A percentile compares a stretch with the other conserved stretches of the same genome.
Conservation (phyloP, 306 rosid genomes). For the Acmispon strigosus region DNA sequence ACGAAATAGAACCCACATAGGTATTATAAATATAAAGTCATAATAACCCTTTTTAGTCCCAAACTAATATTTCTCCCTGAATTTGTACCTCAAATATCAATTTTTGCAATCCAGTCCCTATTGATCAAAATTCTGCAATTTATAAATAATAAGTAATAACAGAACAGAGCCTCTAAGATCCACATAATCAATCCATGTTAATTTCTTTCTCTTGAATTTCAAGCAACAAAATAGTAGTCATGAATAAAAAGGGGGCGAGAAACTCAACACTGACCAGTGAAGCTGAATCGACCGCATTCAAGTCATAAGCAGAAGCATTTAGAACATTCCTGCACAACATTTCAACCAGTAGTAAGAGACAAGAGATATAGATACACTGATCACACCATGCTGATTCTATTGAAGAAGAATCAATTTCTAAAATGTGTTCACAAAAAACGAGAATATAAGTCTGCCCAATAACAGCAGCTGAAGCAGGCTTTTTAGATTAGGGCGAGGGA, state of each 20-base stretch:
- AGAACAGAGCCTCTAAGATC: too few relatives aligned
- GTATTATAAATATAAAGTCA: too few relatives aligned
- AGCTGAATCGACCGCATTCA: slow-evolving; percentile 63
- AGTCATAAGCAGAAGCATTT: slow-evolving; percentile 49
- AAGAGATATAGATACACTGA: neutral
- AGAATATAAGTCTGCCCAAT: neutral
- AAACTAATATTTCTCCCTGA: too few relatives aligned
- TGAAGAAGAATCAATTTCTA: neutral
- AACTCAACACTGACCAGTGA: slow-evolving; percentile 57
- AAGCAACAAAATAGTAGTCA: neutral
- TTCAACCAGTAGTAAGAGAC: slow-evolving; percentile 15
- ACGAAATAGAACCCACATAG: too few relatives aligned
- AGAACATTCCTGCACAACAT: slow-evolving; percentile 52
- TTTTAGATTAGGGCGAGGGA: neutral
- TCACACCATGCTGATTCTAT: neutral
- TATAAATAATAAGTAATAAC: too few relatives aligned
- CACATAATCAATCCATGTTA: slow-evolving; percentile 4
- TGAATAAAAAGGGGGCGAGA: neutral
- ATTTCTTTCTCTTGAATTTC: neutral
- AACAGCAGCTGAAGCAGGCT: neutral
- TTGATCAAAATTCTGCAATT: too few relatives aligned
- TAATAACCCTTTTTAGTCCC: too few relatives aligned
- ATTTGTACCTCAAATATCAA: too few relatives aligned
- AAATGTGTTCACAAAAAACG: neutral
- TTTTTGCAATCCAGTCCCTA: too few relatives aligned